Evolutionary conservation across 805 yeast genomes (phyloP), one percentile per base, ranked within the genome.

Genomic region (Blastobotrys robertii): DNA sequence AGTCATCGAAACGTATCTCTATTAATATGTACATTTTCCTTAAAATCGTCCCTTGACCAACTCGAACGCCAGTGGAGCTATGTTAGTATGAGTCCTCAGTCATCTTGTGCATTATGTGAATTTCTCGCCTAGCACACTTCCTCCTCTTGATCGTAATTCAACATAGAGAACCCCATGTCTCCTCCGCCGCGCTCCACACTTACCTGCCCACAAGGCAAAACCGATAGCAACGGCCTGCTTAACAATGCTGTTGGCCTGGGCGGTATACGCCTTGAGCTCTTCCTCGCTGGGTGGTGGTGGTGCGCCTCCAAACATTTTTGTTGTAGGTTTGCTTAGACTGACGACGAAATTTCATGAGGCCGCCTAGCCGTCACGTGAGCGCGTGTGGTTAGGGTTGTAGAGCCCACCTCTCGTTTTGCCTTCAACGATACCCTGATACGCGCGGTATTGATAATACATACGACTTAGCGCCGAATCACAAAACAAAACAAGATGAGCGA

Each of bases 151-250:
- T 30, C 32, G 11, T 10, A 30, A 30, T 9, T 9, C 15, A n/a
- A 13, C 10, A n/a, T 12, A 34, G 44, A n/a, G n/a, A n/a, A 29
- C 32, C 7, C 13, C n/a, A 7, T 14, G 41, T 7, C 8, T 4
- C 7, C 22, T 7, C 13, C 8, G n/a, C n/a, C 9, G 6, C 16
- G 10, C 29, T 30, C 12, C 4, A 14, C 16, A 51, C 58, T 37
- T 46, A 60, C 65, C 60, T 34, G 62, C 50, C 68, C 69, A 65
- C 31, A 65, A 56, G n/a, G 64, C 65, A 30, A 56, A 62, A 25
- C 65, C 67, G 16, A 55, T 44, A 44, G 50, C 54, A 30, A 59
- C 48, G 34, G 66, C 56, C 43, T 55, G 55, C 40, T 48, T 38
- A 38, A 65, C 51, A 30, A 54, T 55, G 44, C 51, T 50, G 43